These are phyloP conservation scores for Haplosporangium sp. DNA, from an alignment of 371 early-diverging fungal species.

Conservation along the genomic window DNA sequence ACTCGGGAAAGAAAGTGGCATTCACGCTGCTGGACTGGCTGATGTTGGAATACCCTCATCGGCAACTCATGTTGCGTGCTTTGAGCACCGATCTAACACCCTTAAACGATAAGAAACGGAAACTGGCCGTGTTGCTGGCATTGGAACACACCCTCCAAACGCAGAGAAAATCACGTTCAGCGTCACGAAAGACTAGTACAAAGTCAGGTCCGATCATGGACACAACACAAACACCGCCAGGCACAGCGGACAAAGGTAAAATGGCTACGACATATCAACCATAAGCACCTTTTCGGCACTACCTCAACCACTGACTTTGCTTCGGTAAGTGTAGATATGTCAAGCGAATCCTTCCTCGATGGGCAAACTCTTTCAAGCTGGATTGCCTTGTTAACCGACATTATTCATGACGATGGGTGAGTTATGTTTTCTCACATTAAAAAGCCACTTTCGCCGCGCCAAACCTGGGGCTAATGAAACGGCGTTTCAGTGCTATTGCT, in stretches of 20 bases:
- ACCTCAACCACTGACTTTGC: not conserved
- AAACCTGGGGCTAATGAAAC: too few relatives aligned
- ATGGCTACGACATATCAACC: not conserved
- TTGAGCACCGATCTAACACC: conserved; percentile 15
- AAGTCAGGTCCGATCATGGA: too few relatives aligned
- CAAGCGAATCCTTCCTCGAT: not conserved
- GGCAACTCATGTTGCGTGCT: conserved; percentile 9
- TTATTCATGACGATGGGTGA: conserved; percentile 21
- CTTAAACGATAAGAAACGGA: conserved; percentile 23
- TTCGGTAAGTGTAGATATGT: not conserved
- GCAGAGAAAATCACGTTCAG: not conserved
- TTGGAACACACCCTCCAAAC: conserved; percentile 26
- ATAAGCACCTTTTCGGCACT: not conserved
- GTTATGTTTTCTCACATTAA: not conserved
- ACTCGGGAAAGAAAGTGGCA: conserved; percentile 21
- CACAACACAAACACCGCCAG: not conserved
- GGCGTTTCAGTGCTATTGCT: not conserved
- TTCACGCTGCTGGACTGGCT: conserved; percentile 39
- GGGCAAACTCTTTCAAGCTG: conserved; percentile 9
- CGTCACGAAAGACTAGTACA: not conserved
- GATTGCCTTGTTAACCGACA: conserved; percentile 5
- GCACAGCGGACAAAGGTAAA: not conserved
- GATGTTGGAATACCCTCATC: conserved; percentile 8
- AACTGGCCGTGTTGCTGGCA: conserved; percentile 23
- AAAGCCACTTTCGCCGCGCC: too few relatives aligned